These are phyloP conservation scores for Barnettozyma hawaiiensis DNA, from an alignment of 1,139 yeast species.

Conservation along the genomic window DNA sequence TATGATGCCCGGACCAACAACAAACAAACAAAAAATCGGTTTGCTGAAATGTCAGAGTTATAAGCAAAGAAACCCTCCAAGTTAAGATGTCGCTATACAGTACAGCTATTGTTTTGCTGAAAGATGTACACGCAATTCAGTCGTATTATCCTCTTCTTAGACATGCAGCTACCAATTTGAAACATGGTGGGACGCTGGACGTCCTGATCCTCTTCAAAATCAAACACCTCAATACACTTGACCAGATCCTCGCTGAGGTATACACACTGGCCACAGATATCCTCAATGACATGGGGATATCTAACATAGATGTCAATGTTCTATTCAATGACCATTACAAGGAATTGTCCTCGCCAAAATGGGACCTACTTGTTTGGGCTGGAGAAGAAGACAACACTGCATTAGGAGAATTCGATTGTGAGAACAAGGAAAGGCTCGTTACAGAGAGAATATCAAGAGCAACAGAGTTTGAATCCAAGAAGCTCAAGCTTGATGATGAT, in stretches of 20 bases:
- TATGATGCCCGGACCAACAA: background rate
- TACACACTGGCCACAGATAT: conserved; percentile 19
- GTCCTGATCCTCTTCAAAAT: conserved; percentile 15
- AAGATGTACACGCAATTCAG: conserved; percentile 12
- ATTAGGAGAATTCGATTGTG: conserved; percentile 10
- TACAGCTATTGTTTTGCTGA: conserved; percentile 16
- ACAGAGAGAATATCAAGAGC: conserved; percentile 8
- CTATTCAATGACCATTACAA: conserved; percentile 23
- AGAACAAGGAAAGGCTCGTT: conserved; percentile 10
- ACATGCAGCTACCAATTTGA: conserved; percentile 11
- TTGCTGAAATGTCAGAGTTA: too few relatives aligned
- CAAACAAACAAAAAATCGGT: too few relatives aligned
- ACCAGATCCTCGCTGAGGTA: conserved; percentile 18
- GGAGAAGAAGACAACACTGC: conserved; percentile 13
- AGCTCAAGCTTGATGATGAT: conserved; percentile 13
- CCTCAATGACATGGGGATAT: conserved; percentile 4
- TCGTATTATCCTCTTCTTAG: conserved; percentile 20
- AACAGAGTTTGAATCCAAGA: background rate
- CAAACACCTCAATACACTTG: conserved; percentile 18
- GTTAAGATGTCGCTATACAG: conserved; percentile 1
- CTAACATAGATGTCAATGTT: conserved; percentile 15
- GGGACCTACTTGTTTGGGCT: conserved; percentile 19
- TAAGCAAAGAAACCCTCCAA: too few relatives aligned
- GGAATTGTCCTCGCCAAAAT: conserved; percentile 12
- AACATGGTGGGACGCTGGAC: conserved; percentile 16